Conservation (phyloP, 306 rosid genomes). For the Fragaria vesca region DNA sequence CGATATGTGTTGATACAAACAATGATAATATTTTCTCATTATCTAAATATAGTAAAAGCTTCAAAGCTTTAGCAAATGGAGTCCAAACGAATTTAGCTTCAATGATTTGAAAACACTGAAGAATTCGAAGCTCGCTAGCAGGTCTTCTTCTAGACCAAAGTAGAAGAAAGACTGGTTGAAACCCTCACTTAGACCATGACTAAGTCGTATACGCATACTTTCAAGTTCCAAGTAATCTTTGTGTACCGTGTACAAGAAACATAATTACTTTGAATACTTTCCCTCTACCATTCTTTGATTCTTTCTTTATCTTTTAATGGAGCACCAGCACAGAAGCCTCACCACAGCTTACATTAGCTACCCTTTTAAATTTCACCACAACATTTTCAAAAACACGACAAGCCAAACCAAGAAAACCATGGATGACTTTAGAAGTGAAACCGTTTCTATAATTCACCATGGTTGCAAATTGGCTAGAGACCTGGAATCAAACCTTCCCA, state of each 20-base stretch:
- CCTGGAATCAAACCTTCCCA: constrained; percentile 40
- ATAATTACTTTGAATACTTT: constrained; percentile 7
- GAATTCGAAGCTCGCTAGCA: constrained; percentile 9
- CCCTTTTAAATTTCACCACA: constrained; percentile 18
- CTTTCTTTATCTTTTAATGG: not conserved
- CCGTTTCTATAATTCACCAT: constrained; percentile 20
- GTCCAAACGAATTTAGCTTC: constrained; percentile 35
- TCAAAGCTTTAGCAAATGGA: constrained; percentile 23
- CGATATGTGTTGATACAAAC: not conserved
- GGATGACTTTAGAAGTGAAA: constrained; percentile 38
- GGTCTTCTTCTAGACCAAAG: constrained; percentile 44
- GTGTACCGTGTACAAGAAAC: constrained; percentile 42
- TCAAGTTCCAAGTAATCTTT: not conserved
- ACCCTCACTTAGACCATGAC: constrained; percentile 52
- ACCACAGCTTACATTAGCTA: not conserved
- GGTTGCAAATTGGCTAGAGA: constrained; percentile 48
- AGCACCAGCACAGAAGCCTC: constrained; percentile 9
- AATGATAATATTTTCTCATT: not conserved
- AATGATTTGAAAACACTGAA: constrained; percentile 18
- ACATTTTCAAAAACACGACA: constrained; percentile 17
- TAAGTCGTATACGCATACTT: constrained; percentile 36
- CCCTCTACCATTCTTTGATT: not conserved
- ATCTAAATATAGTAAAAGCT: constrained; percentile 10
- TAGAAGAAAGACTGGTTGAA: constrained; percentile 23
- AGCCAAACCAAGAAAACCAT: constrained; percentile 32